These are phyloP conservation scores for Microdochium bolleyi DNA, from an alignment of 2,329 filamentous ascomycete genomes.

Conservation along the genomic window DNA sequence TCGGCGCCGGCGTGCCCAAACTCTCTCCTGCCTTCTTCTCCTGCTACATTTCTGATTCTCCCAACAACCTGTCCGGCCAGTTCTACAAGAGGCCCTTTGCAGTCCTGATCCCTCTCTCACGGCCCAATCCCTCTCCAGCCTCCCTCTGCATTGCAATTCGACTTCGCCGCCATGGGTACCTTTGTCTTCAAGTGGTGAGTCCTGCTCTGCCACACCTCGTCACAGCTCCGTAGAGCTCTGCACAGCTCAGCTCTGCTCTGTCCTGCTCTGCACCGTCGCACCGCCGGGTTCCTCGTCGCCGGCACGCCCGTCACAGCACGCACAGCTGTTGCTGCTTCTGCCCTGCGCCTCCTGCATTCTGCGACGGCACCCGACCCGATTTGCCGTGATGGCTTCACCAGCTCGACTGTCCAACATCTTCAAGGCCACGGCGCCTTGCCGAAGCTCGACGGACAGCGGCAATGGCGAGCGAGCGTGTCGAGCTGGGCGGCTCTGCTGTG, in stretches of 20 bases:
- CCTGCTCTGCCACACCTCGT: no score
- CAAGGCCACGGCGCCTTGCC: no score
- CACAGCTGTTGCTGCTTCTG: neutral
- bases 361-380: no score
- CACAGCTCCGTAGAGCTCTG: neutral
- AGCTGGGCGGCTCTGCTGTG: neutral
- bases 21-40: no score
- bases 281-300: neutral
- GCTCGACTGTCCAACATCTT: conserved; percentile 6
- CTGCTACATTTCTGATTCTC: no score
- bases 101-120: conserved; percentile 2
- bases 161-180: conserved; percentile 44
- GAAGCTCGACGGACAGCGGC: neutral
- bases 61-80: no score
- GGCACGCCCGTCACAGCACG: neutral
- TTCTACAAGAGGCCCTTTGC: no score
- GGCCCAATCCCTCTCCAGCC: conserved; percentile 3
- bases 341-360: neutral
- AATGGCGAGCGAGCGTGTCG: no score
- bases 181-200: conserved; percentile 66
- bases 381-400: neutral
- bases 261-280: neutral
- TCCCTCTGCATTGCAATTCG: conserved; percentile 3
- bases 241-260: conserved; percentile 1
- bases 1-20: no score